phyloP scores from a whole-genome alignment of 257 asterid genomes.

The Pogostemon cablin region DNA sequence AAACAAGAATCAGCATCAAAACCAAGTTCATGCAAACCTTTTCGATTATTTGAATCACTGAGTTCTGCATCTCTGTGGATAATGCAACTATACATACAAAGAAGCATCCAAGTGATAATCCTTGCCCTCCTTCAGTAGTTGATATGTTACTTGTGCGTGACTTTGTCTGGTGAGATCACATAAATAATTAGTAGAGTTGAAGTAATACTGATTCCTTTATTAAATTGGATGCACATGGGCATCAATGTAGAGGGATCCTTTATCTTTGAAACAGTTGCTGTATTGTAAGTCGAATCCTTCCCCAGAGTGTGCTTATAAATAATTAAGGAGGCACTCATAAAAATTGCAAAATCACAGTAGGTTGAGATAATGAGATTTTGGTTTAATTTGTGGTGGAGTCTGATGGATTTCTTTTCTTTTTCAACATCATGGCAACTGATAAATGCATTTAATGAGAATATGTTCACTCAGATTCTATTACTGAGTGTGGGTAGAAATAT shows the following conservation, averaged over 20 bases:
- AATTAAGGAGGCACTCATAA: background rate
- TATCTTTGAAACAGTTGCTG: background rate
- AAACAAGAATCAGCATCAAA: too few relatives aligned
- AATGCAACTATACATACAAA: background rate
- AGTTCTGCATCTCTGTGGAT: background rate
- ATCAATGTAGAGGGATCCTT: background rate
- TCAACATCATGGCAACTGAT: background rate
- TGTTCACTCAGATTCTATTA: constrained; percentile 7
- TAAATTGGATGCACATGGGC: background rate
- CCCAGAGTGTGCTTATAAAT: background rate
- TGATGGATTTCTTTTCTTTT: constrained; percentile 3
- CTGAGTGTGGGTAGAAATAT: background rate
- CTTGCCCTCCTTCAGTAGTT: background rate
- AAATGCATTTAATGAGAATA: background rate
- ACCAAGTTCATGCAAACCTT: background rate
- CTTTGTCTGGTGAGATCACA: background rate
- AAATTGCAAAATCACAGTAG: background rate
- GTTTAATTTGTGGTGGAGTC: constrained; percentile 1
- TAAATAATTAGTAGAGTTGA: background rate
- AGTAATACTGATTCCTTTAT: background rate
- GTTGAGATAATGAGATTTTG: background rate
- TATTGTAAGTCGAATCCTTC: constrained; percentile 13
- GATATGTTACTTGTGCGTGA: background rate
- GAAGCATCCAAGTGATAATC: background rate
- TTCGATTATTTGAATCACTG: background rate